Evolutionary conservation across 768 basidiomycete genomes (phyloP).

Genomic region (Leccinum ochraceum): DNA sequence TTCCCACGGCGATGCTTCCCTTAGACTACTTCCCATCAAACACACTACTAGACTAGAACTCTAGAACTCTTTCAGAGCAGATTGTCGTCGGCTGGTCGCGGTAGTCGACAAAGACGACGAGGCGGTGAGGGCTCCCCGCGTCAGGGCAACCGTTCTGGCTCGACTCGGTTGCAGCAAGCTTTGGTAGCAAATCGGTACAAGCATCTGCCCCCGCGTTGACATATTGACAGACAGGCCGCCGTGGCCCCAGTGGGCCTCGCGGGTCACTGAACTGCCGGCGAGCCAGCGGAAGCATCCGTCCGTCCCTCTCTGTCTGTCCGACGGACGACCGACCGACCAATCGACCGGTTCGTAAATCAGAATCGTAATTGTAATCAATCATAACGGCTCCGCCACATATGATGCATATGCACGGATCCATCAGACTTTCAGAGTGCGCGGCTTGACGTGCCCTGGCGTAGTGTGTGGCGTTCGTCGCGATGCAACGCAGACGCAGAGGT

Average conservation of each 20-base stretch:
- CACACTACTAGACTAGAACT: not conserved
- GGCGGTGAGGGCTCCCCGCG: not conserved
- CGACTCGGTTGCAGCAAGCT: not conserved
- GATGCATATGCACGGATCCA: not conserved
- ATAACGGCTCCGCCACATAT: not conserved
- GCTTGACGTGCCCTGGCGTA: not conserved
- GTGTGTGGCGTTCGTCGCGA: not conserved
- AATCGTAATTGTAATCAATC: not conserved
- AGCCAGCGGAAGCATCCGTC: not conserved
- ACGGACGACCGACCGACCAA: not conserved
- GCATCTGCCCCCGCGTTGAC: not conserved
- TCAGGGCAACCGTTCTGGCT: not conserved
- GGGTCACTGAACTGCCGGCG: not conserved
- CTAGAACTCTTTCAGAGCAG: too few relatives aligned
- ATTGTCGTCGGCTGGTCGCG: not conserved
- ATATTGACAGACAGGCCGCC: not conserved
- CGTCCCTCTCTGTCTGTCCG: not conserved
- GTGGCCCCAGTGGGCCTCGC: not conserved
- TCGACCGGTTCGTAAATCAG: not conserved
- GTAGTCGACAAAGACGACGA: too few relatives aligned
- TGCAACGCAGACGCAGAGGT: not conserved
- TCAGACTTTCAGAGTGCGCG: not conserved
- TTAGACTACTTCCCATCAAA: not conserved
- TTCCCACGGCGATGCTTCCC: not conserved
- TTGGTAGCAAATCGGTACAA: not conserved